Evolutionary conservation across 2,329 filamentous ascomycete species (phyloP).

Genomic region (Parasarocladium wereldwijsianum): DNA sequence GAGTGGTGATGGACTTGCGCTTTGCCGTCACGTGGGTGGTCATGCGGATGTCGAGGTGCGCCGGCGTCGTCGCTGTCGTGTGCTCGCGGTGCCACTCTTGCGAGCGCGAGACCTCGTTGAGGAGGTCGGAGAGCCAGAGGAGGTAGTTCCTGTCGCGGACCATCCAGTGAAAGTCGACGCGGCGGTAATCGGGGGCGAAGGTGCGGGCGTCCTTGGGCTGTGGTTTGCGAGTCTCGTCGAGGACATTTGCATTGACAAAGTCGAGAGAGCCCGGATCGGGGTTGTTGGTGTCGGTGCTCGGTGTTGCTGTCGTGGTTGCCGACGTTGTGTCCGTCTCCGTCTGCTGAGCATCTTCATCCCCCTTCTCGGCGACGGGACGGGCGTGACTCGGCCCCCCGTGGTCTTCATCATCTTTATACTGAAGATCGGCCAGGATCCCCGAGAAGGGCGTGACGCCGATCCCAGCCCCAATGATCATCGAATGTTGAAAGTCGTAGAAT

Average conservation of each 20-base stretch:
- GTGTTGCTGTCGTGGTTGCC: background rate
- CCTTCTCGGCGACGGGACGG: conserved; percentile 2
- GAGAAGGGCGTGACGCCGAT: conserved; percentile 45
- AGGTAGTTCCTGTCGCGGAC: conserved; percentile 41
- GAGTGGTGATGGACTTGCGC: conserved; percentile 33
- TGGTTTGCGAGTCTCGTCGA: conserved; percentile 8
- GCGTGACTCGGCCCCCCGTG: conserved; percentile 12
- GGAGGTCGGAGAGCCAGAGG: conserved; percentile 40
- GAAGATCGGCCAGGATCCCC: conserved; percentile 38
- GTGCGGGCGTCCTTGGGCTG: conserved; percentile 9
- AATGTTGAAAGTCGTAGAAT: conserved; percentile 42
- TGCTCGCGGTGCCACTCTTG: conserved; percentile 23
- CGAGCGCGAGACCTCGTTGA: conserved; percentile 30
- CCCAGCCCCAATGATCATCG: conserved; percentile 39
- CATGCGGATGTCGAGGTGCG: conserved; percentile 36
- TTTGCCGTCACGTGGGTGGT: conserved; percentile 42
- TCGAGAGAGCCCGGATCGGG: background rate
- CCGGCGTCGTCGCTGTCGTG: conserved; percentile 14
- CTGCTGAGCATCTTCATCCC: background rate
- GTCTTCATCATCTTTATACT: conserved; percentile 26
- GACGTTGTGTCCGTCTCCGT: background rate
- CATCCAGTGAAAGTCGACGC: conserved; percentile 46
- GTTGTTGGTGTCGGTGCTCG: background rate
- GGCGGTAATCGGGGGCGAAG: conserved; percentile 25
- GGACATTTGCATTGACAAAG: conserved; percentile 3